Evolutionary conservation across 352 stramenopile species (phyloP), one percentile per base, ranked within the genome.

Genomic region (Phytophthora kernoviae): DNA sequence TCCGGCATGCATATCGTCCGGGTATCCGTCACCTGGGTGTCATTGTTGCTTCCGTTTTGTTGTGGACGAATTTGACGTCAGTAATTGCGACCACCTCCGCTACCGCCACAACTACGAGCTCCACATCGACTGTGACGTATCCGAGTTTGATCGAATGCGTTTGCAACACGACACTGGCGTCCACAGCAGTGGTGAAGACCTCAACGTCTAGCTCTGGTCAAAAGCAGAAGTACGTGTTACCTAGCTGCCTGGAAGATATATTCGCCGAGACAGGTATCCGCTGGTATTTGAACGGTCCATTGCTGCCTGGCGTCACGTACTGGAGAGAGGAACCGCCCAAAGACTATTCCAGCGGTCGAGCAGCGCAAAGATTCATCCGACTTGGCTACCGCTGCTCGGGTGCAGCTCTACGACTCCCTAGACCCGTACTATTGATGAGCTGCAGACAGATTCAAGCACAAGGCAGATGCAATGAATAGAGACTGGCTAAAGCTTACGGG

Each of bases 261-360:
- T 94, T 94, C 34, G 83, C 81, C 14, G 71, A 81, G 57, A 87
- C 81, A 1, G 86, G 84, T 39, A 87, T 95, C 53, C 82, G 86
- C 60, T 95, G 82, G 82, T 91, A 91, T 64, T 71, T 87, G 39
- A 75, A 93, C 57, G 84, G 86, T 1, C 84, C 86, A 1, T 21
- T 92, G 18, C 51, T 74, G 26, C 56, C 75, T 52, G 69, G 55
- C 32, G 58, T 89, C 46, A 86, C 59, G 45, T 94, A 94, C 66
- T 92, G 84, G 84, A 60, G 62, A 22, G 56, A 70, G 0, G 54
- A 71, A 15, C 44, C 63, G 20, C 50, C 73, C 5, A 72, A 50
- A 26, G 32, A 52, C 11, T 91, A 88, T 48, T 70, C 63, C 11
- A 67, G 58, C 0, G 82, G 84, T 9, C 77, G 82, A 54, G 82